Percentiles rank a stretch among this genome's conserved stretches.
These are phyloP conservation scores for Microcyclospora pomicola DNA, from an alignment of 2,329 filamentous ascomycete species.

Conservation along the genomic window DNA sequence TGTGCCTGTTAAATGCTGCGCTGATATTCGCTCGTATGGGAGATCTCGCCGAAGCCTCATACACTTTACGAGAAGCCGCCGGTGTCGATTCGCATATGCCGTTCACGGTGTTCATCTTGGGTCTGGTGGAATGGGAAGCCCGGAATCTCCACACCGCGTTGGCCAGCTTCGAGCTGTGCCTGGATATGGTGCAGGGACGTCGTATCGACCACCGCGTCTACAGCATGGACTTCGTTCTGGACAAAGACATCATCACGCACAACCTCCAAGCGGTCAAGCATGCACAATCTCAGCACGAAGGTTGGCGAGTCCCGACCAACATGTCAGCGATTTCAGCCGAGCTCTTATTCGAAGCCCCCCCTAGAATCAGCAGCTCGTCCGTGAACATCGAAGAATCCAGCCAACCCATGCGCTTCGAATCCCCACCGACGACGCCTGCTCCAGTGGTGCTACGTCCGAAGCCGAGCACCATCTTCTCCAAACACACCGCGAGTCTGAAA, in stretches of 20 bases:
- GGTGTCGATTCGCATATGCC: constrained; percentile 7
- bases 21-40: constrained; percentile 19
- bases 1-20: constrained; percentile 17
- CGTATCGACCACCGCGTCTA: constrained; percentile 4
- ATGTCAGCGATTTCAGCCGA: constrained; percentile 12
- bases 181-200: constrained; percentile 6
- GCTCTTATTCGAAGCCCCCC: constrained; percentile 14
- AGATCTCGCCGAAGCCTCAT: constrained; percentile 13
- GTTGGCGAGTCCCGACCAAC: not conserved
- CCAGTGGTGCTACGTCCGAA: too few relatives aligned
- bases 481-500: too few relatives aligned
- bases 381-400: too few relatives aligned
- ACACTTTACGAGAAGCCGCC: constrained; percentile 13
- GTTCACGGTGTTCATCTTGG: constrained; percentile 18
- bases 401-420: too few relatives aligned
- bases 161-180: constrained; percentile 11
- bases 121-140: constrained; percentile 15
- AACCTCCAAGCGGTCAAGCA: not conserved
- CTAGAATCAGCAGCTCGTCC: too few relatives aligned
- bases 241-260: not conserved
- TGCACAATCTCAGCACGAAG: not conserved
- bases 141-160: constrained; percentile 9
- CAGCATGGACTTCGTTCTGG: constrained; percentile 13
- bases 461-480: too few relatives aligned
- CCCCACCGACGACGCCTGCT: too few relatives aligned